A percentile compares a stretch with the other conserved stretches of the same genome.
Evolutionary conservation across 345 rosid species (phyloP).

Genomic region (Syzygium aromaticum): DNA sequence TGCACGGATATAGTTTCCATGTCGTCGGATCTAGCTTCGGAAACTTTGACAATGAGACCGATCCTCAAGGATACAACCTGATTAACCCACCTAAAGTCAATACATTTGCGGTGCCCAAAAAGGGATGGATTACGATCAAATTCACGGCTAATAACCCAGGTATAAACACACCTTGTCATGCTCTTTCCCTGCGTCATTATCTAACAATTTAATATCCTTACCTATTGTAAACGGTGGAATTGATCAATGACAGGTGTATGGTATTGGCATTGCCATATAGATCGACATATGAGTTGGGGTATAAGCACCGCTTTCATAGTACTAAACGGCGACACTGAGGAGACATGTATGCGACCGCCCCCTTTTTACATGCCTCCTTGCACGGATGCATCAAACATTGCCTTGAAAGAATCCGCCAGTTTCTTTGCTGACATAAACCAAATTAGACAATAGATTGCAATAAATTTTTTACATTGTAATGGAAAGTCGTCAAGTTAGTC

Average conservation of each 20-base stretch:
- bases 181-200: not conserved
- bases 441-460: not conserved
- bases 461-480: too few relatives aligned
- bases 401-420: not conserved
- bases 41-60: slow-evolving; percentile 8
- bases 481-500: too few relatives aligned
- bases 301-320: slow-evolving; percentile 14
- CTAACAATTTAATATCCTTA: not conserved
- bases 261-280: slow-evolving; percentile 19
- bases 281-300: slow-evolving; percentile 6
- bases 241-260: slow-evolving; percentile 7
- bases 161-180: not conserved
- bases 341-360: not conserved
- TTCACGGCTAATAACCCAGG: slow-evolving; percentile 9
- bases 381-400: not conserved
- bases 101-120: not conserved
- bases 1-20: slow-evolving; percentile 12
- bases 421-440: not conserved
- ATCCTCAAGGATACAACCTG: slow-evolving; percentile 5
- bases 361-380: slow-evolving; percentile 3
- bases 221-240: not conserved
- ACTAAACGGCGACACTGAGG: not conserved
- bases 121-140: slow-evolving; percentile 11
- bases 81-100: slow-evolving; percentile 10
- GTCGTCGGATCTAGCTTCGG: not conserved